Evolutionary conservation across 169 alveolate species (phyloP).

Genomic region (Plasmodium inui): DNA sequence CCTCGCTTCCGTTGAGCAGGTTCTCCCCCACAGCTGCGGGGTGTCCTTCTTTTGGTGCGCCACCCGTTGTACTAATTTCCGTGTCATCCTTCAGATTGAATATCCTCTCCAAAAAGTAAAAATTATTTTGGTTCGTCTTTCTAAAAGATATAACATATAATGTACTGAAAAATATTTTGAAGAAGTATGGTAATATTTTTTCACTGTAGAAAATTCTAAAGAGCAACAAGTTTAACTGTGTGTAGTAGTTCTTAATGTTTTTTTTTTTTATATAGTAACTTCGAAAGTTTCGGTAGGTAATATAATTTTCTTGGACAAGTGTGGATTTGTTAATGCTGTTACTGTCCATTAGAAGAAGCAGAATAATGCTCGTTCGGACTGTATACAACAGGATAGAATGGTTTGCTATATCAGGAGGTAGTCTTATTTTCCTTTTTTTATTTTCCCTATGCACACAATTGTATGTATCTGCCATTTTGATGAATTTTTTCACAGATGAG

Average conservation of each 20-base stretch:
- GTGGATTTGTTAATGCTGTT: conserved; percentile 18
- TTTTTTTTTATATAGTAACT: conserved; percentile 55
- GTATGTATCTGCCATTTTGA: conserved; percentile 21
- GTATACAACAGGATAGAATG: conserved; percentile 52
- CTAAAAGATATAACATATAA: conserved; percentile 60
- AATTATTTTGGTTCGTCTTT: conserved; percentile 15
- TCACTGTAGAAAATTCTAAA: conserved; percentile 59
- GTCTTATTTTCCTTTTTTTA: conserved; percentile 41
- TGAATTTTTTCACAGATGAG: conserved; percentile 29
- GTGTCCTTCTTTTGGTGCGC: background rate
- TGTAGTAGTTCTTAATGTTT: conserved; percentile 41
- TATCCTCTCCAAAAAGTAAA: conserved; percentile 46
- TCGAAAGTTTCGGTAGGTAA: conserved; percentile 16
- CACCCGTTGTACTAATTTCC: background rate
- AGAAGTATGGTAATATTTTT: conserved; percentile 61
- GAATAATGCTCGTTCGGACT: conserved; percentile 46
- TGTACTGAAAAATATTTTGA: conserved; percentile 69
- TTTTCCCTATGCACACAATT: conserved; percentile 26
- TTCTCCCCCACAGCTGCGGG: background rate
- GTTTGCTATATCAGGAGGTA: conserved; percentile 22
- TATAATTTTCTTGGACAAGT: conserved; percentile 10
- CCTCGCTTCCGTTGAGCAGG: background rate
- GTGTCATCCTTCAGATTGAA: conserved; percentile 10
- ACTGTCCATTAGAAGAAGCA: conserved; percentile 55
- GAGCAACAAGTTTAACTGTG: conserved; percentile 62